Base-by-base conservation (phyloP, 768 basidiomycete genomes). In the Porphyrellus cyaneotinctus region DNA sequence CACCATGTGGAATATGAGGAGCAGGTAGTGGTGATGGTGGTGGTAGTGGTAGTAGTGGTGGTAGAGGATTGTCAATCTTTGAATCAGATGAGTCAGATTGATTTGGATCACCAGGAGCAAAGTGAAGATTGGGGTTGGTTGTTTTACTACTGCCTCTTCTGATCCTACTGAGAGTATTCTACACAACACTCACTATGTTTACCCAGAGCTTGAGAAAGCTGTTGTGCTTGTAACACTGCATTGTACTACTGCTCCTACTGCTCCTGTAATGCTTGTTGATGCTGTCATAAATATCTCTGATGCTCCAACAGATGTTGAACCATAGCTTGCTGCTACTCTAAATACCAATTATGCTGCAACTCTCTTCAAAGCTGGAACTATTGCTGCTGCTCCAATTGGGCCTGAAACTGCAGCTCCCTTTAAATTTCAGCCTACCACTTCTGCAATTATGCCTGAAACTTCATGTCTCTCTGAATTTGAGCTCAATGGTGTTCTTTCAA, bases 131-230 rank as follows among this genome's bases (percentile, higher is more conserved):
- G 23, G 35, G 14, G 17, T n/a, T n/a, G n/a, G n/a, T n/a, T 36
- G 14, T 36, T 15, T 20, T 43, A 8, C 11, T 54, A 49, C 7
- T 44, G 15, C 9, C 52, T 49, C 1, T 8, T 0, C 10, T 49
- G 47, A 31, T 53, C 52, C 11, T 54, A 49, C 6, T 43, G n/a
- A 44, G 43, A 53, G 0, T 53, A 35, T 24, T 51, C 49, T 31
- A 6, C 49, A 7, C 28, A 54, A 0, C 2, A 0, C 4, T 51
- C 13, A 17, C 36, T 54, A 44, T 54, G 1, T 17, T 54, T 49
- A 12, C 12, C 5, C 0, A 54, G 6, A 18, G 52, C 48, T 4
- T 53, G 38, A 22, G 38, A 39, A 9, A 42, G 18, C 41, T 41
- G 15, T 14, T 6, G 5, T 23, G 12, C 22, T 15, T 41, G 39